Evolutionary conservation across 129 eudicot genomes (phyloP).

Genomic region (Pseudognaphalium luteoalbum): DNA sequence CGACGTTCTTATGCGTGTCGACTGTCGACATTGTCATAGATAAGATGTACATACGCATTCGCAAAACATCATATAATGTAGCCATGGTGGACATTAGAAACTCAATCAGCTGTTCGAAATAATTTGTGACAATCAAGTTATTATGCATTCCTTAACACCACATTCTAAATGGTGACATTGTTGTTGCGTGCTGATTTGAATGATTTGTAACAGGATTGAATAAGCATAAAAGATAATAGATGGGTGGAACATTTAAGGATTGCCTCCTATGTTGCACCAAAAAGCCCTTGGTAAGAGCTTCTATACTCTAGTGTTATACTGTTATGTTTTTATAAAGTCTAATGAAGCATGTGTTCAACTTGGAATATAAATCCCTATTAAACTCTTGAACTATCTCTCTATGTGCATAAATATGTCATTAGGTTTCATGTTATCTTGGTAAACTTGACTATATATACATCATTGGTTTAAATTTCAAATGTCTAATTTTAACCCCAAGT

Average conservation of each 20-base stretch:
- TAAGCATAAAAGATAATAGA: conserved; percentile 5
- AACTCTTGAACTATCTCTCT: neutral
- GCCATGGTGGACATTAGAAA: neutral
- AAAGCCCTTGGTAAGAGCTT: conserved; percentile 43
- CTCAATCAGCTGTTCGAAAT: neutral
- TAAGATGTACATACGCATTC: neutral
- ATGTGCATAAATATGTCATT: neutral
- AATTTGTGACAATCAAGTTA: neutral
- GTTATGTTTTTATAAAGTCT: neutral
- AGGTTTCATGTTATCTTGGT: neutral
- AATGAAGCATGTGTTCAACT: neutral
- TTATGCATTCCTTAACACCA: neutral
- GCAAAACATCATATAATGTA: neutral
- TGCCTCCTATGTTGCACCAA: conserved; percentile 59
- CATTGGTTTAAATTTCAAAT: neutral
- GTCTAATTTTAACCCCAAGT: neutral
- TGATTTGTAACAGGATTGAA: conserved; percentile 17
- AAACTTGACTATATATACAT: neutral
- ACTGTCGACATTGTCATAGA: neutral
- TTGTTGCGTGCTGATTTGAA: neutral
- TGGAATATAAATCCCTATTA: neutral
- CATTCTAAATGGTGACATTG: neutral
- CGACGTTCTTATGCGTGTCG: neutral
- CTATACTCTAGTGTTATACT: neutral
- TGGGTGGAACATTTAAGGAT: conserved; percentile 46